Conservation (phyloP, 371 early-diverging fungal species). For the Syncephalastrum racemosum region DNA sequence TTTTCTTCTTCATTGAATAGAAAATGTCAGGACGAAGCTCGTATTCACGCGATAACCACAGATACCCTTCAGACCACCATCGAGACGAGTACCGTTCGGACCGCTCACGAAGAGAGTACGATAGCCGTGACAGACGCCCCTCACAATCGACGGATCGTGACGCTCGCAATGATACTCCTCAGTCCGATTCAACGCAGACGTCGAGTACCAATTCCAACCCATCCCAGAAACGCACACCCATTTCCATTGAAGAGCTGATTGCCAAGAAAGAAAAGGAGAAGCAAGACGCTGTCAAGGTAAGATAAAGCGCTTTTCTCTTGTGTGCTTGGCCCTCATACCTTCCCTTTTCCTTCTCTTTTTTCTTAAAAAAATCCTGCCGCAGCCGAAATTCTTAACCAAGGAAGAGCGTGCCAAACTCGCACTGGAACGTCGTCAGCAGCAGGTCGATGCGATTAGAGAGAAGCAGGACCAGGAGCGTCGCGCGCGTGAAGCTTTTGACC, state of each 20-base stretch:
- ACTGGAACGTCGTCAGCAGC: slow-evolving; percentile 76
- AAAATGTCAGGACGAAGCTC: too few relatives aligned
- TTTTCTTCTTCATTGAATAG: too few relatives aligned
- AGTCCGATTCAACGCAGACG: too few relatives aligned
- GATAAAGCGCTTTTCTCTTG: background rate
- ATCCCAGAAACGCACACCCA: slow-evolving; percentile 56
- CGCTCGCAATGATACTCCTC: too few relatives aligned
- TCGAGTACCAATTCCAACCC: background rate
- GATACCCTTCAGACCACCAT: too few relatives aligned
- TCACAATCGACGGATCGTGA: too few relatives aligned
- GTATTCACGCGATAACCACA: too few relatives aligned
- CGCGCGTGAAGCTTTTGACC: slow-evolving; percentile 55
- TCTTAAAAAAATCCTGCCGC: background rate
- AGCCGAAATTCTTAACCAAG: slow-evolving; percentile 90
- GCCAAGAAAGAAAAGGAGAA: slow-evolving; percentile 63
- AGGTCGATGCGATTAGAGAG: slow-evolving; percentile 72
- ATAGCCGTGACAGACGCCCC: too few relatives aligned
- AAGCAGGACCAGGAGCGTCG: slow-evolving; percentile 66
- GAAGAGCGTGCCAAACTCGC: slow-evolving; percentile 90
- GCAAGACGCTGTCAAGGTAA: slow-evolving; percentile 51
- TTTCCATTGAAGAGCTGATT: slow-evolving; percentile 78
- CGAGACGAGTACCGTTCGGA: too few relatives aligned
- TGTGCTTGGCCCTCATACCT: background rate
- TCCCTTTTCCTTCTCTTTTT: background rate
- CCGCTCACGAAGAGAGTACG: too few relatives aligned